Evolutionary conservation across 352 stramenopile species (phyloP).

Genomic region (Pythium plurisporium): DNA sequence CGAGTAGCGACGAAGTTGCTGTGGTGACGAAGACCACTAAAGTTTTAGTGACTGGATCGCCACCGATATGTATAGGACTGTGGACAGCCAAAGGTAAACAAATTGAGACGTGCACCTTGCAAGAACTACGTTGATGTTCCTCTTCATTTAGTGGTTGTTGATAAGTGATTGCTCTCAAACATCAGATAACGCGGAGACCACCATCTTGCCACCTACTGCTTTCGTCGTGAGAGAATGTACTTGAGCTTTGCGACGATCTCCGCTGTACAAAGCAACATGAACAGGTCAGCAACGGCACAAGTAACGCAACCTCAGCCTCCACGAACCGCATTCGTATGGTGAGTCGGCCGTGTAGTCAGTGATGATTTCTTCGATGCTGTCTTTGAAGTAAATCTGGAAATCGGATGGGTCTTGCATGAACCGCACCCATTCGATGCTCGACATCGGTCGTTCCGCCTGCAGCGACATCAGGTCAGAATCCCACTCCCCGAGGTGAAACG

Average conservation of each 20-base stretch:
- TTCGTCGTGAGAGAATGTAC: conserved; percentile 85
- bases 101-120: conserved; percentile 82
- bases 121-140: conserved; percentile 16
- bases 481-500: neutral
- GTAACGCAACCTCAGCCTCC: neutral
- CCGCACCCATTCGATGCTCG: conserved; percentile 80
- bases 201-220: conserved; percentile 45
- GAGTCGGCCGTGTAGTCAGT: conserved; percentile 87
- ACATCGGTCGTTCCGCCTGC: conserved; percentile 80
- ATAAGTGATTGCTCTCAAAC: too few species aligned
- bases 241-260: conserved; percentile 89
- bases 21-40: conserved; percentile 1
- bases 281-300: neutral
- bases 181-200: too few species aligned
- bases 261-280: conserved; percentile 27
- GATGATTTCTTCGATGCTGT: conserved; percentile 85
- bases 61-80: conserved; percentile 12
- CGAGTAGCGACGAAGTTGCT: conserved; percentile 23
- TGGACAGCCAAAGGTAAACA: conserved; percentile 22
- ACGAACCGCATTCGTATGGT: conserved; percentile 86
- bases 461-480: neutral
- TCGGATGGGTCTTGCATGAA: conserved; percentile 84
- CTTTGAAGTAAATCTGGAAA: conserved; percentile 89
- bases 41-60: neutral
- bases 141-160: neutral